phyloP scores from a whole-genome alignment of 2,329 filamentous ascomycete species.

The Paecilomyces variotii region DNA sequence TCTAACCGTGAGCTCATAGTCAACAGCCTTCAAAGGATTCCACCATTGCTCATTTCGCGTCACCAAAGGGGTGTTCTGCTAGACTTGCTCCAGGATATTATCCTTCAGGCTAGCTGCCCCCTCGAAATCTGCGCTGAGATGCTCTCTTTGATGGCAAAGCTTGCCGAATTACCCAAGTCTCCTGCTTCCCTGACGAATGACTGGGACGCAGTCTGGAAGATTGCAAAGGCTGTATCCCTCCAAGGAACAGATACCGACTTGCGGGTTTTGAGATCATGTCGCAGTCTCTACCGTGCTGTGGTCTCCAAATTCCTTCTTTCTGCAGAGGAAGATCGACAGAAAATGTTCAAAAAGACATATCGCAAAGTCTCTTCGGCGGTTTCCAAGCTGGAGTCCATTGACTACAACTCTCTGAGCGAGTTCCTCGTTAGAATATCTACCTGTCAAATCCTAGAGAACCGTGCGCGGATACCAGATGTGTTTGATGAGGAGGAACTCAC shows the following conservation, averaged over 20 bases:
- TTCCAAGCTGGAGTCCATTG: constrained; percentile 22
- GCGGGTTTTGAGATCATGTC: constrained; percentile 29
- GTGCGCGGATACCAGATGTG: constrained; percentile 19
- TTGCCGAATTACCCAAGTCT: constrained; percentile 33
- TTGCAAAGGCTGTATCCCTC: constrained; percentile 26
- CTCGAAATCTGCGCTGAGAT: constrained; percentile 22
- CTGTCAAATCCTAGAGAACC: constrained; percentile 25
- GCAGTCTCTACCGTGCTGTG: constrained; percentile 26
- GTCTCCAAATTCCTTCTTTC: constrained; percentile 26
- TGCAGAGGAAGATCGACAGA: constrained; percentile 25
- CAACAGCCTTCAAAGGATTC: constrained; percentile 29
- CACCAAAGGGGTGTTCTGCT: constrained; percentile 26
- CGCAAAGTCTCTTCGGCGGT: constrained; percentile 20
- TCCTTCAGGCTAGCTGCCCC: constrained; percentile 20
- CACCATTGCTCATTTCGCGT: constrained; percentile 28
- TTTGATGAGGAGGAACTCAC: constrained; percentile 23
- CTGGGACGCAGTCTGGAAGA: constrained; percentile 28
- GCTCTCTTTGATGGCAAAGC: constrained; percentile 31
- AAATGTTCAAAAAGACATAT: constrained; percentile 28
- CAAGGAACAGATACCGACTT: constrained; percentile 24
- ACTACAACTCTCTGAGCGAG: constrained; percentile 27
- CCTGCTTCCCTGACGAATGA: constrained; percentile 27
- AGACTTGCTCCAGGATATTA: constrained; percentile 25
- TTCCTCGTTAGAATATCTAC: constrained; percentile 29
- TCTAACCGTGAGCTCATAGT: constrained; percentile 21